These are phyloP conservation scores for Populus hybrid DNA, from an alignment of 441 rosid species.

Conservation along the genomic window DNA sequence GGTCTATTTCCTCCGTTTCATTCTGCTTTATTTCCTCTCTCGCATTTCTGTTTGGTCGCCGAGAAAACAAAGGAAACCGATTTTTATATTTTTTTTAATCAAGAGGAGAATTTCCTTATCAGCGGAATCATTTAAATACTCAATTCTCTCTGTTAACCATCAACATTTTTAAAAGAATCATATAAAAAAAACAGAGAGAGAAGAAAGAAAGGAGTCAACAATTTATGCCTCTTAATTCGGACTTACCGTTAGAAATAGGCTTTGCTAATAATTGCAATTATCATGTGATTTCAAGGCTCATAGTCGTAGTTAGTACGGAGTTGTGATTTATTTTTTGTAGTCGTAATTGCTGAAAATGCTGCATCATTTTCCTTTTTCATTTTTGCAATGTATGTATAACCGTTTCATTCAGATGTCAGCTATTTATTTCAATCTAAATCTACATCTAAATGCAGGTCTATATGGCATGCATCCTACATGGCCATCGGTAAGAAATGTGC, in stretches of 20 bases:
- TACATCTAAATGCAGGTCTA: conserved; percentile 55
- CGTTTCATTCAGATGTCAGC: background rate
- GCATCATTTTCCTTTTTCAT: background rate
- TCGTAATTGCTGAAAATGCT: conserved; percentile 1
- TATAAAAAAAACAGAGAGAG: background rate
- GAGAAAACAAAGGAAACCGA: conserved; percentile 17
- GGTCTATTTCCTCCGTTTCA: conserved; percentile 33
- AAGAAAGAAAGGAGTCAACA: background rate
- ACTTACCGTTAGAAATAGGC: background rate
- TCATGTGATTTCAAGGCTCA: background rate
- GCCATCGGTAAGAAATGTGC: conserved; percentile 52
- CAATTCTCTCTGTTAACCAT: background rate
- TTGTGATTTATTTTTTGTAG: background rate
- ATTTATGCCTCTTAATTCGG: background rate
- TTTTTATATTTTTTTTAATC: too few species aligned
- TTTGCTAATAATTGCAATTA: background rate
- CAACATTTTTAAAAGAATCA: background rate
- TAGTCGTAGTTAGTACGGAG: too few species aligned
- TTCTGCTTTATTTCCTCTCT: background rate
- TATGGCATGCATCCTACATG: conserved; percentile 86
- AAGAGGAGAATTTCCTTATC: background rate
- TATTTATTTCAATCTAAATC: conserved; percentile 17
- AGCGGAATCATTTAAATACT: too few species aligned
- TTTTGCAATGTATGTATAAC: background rate
- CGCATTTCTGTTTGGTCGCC: conserved; percentile 28